phyloP scores from a whole-genome alignment of 306 rosid species.

The Oxytropis ochrocephala region DNA sequence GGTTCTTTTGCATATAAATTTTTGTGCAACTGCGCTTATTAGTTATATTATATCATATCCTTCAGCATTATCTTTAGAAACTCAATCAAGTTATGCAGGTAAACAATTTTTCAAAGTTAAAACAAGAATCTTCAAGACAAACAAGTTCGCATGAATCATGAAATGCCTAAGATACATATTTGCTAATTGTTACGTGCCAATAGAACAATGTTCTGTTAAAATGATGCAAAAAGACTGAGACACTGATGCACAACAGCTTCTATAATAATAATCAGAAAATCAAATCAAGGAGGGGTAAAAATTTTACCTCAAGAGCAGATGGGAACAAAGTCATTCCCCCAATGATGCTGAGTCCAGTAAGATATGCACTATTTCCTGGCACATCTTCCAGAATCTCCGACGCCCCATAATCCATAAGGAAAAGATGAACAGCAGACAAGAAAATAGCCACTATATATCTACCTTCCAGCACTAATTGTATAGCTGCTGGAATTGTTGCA shows the following conservation, averaged over 20 bases:
- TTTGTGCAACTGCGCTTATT: no score
- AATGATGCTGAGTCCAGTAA: constrained; percentile 87
- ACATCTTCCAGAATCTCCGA: constrained; percentile 82
- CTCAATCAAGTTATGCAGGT: constrained; percentile 3
- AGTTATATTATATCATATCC: no score
- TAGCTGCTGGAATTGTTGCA: constrained; percentile 76
- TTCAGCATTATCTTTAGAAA: neutral
- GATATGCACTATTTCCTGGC: constrained; percentile 89
- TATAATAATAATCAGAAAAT: neutral
- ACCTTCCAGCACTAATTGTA: constrained; percentile 77
- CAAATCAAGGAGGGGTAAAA: constrained; percentile 1
- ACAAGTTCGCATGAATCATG: neutral
- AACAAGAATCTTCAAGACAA: constrained; percentile 10
- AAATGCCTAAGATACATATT: neutral
- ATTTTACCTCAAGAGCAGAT: constrained; percentile 78
- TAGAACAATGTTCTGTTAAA: neutral
- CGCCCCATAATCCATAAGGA: constrained; percentile 72
- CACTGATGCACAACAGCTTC: neutral
- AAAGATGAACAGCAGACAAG: constrained; percentile 59
- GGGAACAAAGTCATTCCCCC: constrained; percentile 97
- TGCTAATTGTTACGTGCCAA: neutral
- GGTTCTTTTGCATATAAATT: no score
- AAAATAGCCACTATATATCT: constrained; percentile 56
- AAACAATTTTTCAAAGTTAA: neutral
- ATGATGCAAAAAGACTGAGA: constrained; percentile 5